phyloP scores from a whole-genome alignment of 805 yeast species.

The Candida koratica region DNA sequence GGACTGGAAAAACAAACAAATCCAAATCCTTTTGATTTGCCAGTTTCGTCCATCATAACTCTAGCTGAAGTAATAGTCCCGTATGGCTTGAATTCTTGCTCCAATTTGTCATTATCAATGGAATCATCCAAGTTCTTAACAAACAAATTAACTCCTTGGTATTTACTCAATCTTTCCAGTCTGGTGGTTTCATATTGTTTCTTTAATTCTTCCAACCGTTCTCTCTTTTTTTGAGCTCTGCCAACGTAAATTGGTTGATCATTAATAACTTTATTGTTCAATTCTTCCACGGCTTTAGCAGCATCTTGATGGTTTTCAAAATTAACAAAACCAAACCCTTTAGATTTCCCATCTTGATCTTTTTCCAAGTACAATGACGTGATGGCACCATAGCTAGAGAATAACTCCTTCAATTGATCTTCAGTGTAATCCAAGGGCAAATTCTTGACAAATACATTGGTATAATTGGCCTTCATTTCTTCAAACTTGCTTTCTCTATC shows the following conservation, averaged over 20 bases:
- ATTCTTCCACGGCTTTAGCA: slow-evolving; percentile 82
- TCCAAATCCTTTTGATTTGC: slow-evolving; percentile 97
- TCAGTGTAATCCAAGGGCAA: slow-evolving; percentile 66
- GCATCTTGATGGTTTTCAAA: slow-evolving; percentile 85
- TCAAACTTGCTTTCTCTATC: slow-evolving; percentile 94
- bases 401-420: slow-evolving; percentile 68
- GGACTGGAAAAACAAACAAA: slow-evolving; percentile 97
- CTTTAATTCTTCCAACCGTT: slow-evolving; percentile 93
- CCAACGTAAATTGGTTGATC: slow-evolving; percentile 91
- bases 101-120: slow-evolving; percentile 85
- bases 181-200: slow-evolving; percentile 90
- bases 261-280: slow-evolving; percentile 80
- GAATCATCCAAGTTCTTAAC: slow-evolving; percentile 94
- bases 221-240: slow-evolving; percentile 98
- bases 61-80: slow-evolving; percentile 95
- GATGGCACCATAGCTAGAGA: slow-evolving; percentile 69
- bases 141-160: slow-evolving; percentile 96
- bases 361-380: slow-evolving; percentile 79
- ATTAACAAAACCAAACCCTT: slow-evolving; percentile 96
- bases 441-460: slow-evolving; percentile 95
- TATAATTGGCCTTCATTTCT: slow-evolving; percentile 86
- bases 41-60: slow-evolving; percentile 92
- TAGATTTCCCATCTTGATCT: slow-evolving; percentile 83
- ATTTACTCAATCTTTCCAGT: slow-evolving; percentile 86
- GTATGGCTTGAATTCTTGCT: slow-evolving; percentile 87